phyloP scores from a whole-genome alignment of 306 rosid species.

The Mimosa bimucronata region DNA sequence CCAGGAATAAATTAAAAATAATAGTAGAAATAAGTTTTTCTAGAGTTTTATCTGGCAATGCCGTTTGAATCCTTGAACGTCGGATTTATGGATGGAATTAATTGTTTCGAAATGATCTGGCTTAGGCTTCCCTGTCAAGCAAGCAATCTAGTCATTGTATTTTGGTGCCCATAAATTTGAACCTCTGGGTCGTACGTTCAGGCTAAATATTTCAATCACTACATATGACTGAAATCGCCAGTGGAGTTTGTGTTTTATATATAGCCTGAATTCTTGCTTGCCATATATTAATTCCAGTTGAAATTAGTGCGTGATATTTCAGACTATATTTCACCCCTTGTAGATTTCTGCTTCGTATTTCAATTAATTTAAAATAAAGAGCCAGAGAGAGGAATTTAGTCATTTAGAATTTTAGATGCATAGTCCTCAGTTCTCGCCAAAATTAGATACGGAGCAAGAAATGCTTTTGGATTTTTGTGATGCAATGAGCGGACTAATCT shows the following conservation, averaged over 20 bases:
- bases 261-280: not conserved
- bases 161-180: constrained; percentile 11
- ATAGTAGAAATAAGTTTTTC: not conserved
- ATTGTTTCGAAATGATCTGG: not conserved
- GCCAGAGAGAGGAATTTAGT: not conserved
- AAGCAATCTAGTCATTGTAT: not conserved
- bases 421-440: not conserved
- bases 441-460: not conserved
- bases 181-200: constrained; percentile 3
- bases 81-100: not conserved
- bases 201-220: not conserved
- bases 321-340: not conserved
- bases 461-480: not conserved
- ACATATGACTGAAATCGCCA: not conserved
- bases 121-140: not conserved
- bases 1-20: not conserved
- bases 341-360: not conserved
- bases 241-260: constrained; percentile 5
- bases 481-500: not conserved
- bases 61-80: not conserved
- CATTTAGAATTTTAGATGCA: not conserved
- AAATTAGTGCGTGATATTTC: not conserved
- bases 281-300: too few relatives aligned
- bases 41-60: not conserved
- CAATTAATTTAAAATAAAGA: not conserved